Evolutionary conservation across 768 basidiomycete genomes (phyloP), one percentile per base, ranked within the genome.

Genomic region (Termitomyces sp.): DNA sequence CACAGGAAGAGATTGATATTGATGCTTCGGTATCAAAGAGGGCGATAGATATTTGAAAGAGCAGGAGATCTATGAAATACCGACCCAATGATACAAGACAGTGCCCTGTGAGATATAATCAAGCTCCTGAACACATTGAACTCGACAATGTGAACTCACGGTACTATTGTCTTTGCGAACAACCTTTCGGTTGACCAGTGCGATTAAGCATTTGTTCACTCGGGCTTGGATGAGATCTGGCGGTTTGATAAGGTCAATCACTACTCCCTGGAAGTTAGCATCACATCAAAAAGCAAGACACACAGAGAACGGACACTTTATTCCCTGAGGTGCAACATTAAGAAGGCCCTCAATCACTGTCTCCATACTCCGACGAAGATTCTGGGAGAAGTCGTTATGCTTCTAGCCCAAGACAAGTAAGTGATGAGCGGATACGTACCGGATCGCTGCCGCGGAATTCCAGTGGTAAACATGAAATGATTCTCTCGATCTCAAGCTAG

Each of bases 191-290:
- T 88, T 88, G 4, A 95, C 93, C 7, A 98, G 76, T 2, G 93
- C 92, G 53, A 98, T 93, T 37, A 98, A 77, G 63, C 93, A 96
- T 69, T 93, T 95, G 71, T 97, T 96, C 42, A 93, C 94, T 43
- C 90, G 81, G 8, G 93, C 89, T 74, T 96, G 94, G 53, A 87
- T 91, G 37, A 96, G 79, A 61, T 93, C 90, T 0, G 92, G 91
- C 2, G 85, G 85, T 42, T 77, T 79, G 63, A 94, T 81, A 55
- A 95, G 78, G 56, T 92, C 90, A 31, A 80, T 72, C 24, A 95
- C 94, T 96, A 64, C 16, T 26, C 22, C 39, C 22, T 31, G 27
- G 10, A 29, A 37, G 18, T 51, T 6, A 43, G 48, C 32, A 31
- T 53, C 20, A 27, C 12, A 42, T 54, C 36, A 42, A 42, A 37